Evolutionary conservation across 106 monocot genomes (phyloP), one percentile per base, ranked within the genome.

Genomic region (Dioscorea dumetorum): DNA sequence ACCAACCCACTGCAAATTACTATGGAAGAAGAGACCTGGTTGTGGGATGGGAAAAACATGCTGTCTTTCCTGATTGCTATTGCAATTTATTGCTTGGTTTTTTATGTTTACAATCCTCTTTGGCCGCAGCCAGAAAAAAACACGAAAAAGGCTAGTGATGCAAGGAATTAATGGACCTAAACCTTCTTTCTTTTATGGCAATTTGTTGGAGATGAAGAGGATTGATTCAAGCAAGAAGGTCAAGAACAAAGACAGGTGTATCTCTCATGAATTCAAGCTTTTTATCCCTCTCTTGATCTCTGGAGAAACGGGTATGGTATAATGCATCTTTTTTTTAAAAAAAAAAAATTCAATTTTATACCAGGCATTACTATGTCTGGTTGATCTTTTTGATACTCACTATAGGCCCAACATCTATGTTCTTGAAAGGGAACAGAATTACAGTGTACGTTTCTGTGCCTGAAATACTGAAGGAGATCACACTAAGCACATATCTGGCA

Each of bases 381-480:
- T 63, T 63, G 23, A 2, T 63, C 4, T 63, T 63, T 3, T 31
- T 23, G 17, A 28, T 28, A 28, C 9, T 22, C 32, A 31, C 0
- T 21, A 14, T 63, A 15, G 21, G 21, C 2, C 35, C 64, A 9
- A 71, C 48, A 14, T 71, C 60, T 48, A n/a, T 67, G 59, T 78
- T 72, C 20, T 67, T 62, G 4, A 53, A 35, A 1, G 66, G 66
- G 7, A 67, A 67, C 65, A 41, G 58, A 10, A 28, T 51, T 7
- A 56, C 68, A 9, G 35, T 77, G 28, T 77, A 64, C 48, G 77
- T 77, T 12, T 33, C 69, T 14, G 70, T 49, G 7, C 64, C 56
- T 6, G 70, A 70, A 21, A 56, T 72, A 51, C 66, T 67, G 20
- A 78, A 66, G 50, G 78, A 78, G 20, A 60, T 72, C 19, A 32